A percentile compares a stretch with the other conserved stretches of the same genome.
phyloP scores from a whole-genome alignment of 192 early-diverging fungal species.

The Backusella luteola region DNA sequence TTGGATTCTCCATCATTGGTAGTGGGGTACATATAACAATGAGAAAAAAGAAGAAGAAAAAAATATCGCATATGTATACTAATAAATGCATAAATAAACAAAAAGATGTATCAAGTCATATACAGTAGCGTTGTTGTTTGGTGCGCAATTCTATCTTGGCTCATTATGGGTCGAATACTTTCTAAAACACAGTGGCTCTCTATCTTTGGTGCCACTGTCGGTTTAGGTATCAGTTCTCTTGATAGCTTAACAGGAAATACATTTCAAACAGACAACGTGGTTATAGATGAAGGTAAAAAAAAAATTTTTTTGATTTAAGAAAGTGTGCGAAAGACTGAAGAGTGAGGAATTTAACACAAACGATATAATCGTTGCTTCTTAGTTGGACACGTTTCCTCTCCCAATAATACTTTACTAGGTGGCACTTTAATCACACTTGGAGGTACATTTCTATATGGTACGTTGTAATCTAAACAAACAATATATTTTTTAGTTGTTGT shows the following conservation, averaged over 20 bases:
- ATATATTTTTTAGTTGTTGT: not conserved
- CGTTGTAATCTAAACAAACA: slow-evolving; percentile 12
- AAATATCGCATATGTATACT: not conserved
- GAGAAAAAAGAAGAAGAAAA: not conserved
- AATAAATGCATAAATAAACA: not conserved
- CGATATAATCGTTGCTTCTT: not conserved
- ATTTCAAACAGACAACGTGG: not conserved
- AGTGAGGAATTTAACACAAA: not conserved
- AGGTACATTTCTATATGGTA: slow-evolving; percentile 50
- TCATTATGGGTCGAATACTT: slow-evolving; percentile 48
- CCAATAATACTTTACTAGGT: slow-evolving; percentile 30
- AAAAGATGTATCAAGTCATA: slow-evolving; percentile 62
- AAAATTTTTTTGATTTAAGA: not conserved
- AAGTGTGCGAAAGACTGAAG: not conserved
- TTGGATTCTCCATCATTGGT: slow-evolving; percentile 57
- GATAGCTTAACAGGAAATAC: slow-evolving; percentile 14
- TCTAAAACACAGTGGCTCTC: slow-evolving; percentile 49
- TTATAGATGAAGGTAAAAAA: not conserved
- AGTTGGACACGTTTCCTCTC: slow-evolving; percentile 14
- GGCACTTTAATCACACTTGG: slow-evolving; percentile 50
- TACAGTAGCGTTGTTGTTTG: slow-evolving; percentile 61
- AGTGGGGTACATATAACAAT: slow-evolving; percentile 42
- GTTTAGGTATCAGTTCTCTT: slow-evolving; percentile 52
- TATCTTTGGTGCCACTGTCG: slow-evolving; percentile 51
- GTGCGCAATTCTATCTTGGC: slow-evolving; percentile 56